These are phyloP conservation scores for Diutina rugosa DNA, from an alignment of 1,139 yeast genomes.

Conservation along the genomic window DNA sequence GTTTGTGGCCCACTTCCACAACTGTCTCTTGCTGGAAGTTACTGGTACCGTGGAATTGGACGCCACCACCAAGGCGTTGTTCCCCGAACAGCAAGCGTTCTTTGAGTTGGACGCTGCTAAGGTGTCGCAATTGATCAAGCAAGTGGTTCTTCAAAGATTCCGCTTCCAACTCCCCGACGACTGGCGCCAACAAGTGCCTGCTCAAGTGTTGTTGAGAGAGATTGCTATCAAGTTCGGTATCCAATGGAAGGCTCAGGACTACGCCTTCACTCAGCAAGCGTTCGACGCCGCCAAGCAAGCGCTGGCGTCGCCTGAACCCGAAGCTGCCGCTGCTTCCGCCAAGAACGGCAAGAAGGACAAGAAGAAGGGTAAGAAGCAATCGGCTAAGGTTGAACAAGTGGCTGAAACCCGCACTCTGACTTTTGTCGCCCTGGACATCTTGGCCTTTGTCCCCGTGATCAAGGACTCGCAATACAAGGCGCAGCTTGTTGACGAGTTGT, in stretches of 20 bases:
- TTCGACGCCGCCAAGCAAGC: conserved; percentile 20
- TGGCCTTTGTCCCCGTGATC: conserved; percentile 58
- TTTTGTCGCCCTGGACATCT: conserved; percentile 50
- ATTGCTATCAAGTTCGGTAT: conserved; percentile 73
- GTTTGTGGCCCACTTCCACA: conserved; percentile 60
- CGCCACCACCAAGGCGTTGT: conserved; percentile 28
- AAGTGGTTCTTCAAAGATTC: conserved; percentile 48
- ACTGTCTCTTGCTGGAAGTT: conserved; percentile 50
- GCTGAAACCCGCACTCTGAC: conserved; percentile 18
- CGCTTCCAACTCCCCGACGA: conserved; percentile 40
- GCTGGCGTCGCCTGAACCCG: conserved; percentile 4
- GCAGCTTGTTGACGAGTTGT: conserved; percentile 61
- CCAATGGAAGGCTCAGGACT: conserved; percentile 59
- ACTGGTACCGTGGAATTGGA: conserved; percentile 32
- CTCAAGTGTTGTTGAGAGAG: conserved; percentile 47
- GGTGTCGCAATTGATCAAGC: conserved; percentile 29
- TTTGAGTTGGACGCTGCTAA: conserved; percentile 28
- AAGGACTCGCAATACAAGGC: conserved; percentile 62
- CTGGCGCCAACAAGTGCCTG: conserved; percentile 27
- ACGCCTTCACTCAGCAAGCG: conserved; percentile 33
- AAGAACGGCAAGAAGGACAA: conserved; percentile 18
- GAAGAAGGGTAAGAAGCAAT: conserved; percentile 16
- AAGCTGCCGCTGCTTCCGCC: conserved; percentile 4
- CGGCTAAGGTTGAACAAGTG: conserved; percentile 13
- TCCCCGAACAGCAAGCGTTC: conserved; percentile 31